phyloP scores from a whole-genome alignment of 192 early-diverging fungal species.

The Mortierella hygrophila region DNA sequence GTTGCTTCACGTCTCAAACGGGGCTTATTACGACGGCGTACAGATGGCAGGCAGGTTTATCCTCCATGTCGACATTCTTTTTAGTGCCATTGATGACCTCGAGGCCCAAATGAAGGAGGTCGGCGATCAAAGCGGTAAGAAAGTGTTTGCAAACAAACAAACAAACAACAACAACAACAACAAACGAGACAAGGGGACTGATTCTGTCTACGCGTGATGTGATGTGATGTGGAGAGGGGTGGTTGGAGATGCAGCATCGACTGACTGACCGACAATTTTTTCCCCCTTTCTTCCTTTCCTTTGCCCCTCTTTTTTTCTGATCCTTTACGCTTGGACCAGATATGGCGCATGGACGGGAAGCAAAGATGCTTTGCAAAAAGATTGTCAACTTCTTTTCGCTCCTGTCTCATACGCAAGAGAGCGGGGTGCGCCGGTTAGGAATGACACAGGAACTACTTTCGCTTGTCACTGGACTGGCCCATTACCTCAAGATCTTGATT shows the following conservation, averaged over 20 bases:
- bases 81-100: slow-evolving; percentile 89
- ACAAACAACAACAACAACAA: background rate
- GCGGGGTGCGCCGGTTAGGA: slow-evolving; percentile 64
- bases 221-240: background rate
- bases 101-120: slow-evolving; percentile 77
- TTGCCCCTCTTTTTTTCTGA: background rate
- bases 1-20: slow-evolving; percentile 90
- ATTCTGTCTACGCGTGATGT: background rate
- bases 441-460: slow-evolving; percentile 91
- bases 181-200: background rate
- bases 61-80: slow-evolving; percentile 92
- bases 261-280: slow-evolving; percentile 7
- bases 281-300: slow-evolving; percentile 5
- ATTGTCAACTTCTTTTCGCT: slow-evolving; percentile 96
- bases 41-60: slow-evolving; percentile 89
- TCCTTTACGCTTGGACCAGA: slow-evolving; percentile 48
- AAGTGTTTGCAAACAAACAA: background rate
- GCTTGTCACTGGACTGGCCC: slow-evolving; percentile 91
- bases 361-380: slow-evolving; percentile 95
- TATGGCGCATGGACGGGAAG: slow-evolving; percentile 86
- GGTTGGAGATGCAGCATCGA: background rate
- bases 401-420: slow-evolving; percentile 80
- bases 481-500: slow-evolving; percentile 92
- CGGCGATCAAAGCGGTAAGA: slow-evolving; percentile 68
- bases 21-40: slow-evolving; percentile 84